phyloP scores from a whole-genome alignment of 2,329 filamentous ascomycete genomes.

The Fusarium citri region DNA sequence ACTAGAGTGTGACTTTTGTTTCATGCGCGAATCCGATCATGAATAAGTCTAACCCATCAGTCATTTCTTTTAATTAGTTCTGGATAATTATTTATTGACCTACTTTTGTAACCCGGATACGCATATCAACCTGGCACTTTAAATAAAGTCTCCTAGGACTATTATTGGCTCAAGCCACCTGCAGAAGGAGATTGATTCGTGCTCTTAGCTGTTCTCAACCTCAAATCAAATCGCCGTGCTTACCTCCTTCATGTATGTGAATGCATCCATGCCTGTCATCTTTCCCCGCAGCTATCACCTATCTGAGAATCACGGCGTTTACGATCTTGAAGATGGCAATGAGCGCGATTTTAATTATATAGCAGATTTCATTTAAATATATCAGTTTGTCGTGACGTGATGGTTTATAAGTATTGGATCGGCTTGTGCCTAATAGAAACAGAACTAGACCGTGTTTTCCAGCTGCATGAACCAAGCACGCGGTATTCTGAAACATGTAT shows the following conservation, averaged over 20 bases:
- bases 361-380: neutral
- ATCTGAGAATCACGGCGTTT: conserved; percentile 7
- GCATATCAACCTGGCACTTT: neutral
- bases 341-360: neutral
- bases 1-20: neutral
- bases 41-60: neutral
- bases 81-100: neutral
- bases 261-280: conserved; percentile 15
- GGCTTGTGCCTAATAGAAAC: neutral
- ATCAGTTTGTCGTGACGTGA: neutral
- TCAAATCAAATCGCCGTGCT: conserved; percentile 20
- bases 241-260: conserved; percentile 16
- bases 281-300: conserved; percentile 33
- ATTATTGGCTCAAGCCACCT: conserved; percentile 32
- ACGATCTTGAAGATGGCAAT: neutral
- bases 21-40: neutral
- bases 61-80: neutral
- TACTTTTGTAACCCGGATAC: neutral
- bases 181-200: conserved; percentile 23
- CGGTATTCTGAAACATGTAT: conserved; percentile 31
- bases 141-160: neutral
- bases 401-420: neutral
- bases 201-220: conserved; percentile 9
- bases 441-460: neutral
- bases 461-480: conserved; percentile 15